Conservation (phyloP, 2,329 filamentous ascomycete species). For the Ceratocystis alfenasii region DNA sequence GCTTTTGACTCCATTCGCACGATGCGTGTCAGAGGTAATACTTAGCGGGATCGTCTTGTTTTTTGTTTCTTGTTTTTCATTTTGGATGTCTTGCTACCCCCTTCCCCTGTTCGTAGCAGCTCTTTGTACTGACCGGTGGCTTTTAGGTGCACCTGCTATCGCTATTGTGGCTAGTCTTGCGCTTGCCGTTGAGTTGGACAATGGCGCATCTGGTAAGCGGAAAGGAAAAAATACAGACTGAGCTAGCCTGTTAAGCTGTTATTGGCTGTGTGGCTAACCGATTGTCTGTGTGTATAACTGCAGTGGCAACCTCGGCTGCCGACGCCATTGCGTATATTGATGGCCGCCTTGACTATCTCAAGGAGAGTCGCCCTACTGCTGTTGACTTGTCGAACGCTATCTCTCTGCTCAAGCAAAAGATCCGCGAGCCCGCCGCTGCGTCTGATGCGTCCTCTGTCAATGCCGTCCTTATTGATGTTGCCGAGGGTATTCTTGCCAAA, state of each 20-base stretch:
- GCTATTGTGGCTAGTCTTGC: constrained; percentile 92
- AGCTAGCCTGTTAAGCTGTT: no score
- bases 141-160: constrained; percentile 66
- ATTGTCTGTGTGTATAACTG: constrained; percentile 29
- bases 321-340: constrained; percentile 62
- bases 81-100: neutral
- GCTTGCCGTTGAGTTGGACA: constrained; percentile 70
- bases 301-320: constrained; percentile 33
- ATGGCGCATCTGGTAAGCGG: constrained; percentile 37
- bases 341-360: constrained; percentile 70
- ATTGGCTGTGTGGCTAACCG: neutral
- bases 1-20: constrained; percentile 73
- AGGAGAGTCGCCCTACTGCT: constrained; percentile 81
- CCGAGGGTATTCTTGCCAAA: constrained; percentile 75
- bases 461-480: constrained; percentile 60
- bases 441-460: constrained; percentile 43
- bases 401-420: constrained; percentile 57
- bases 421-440: constrained; percentile 39
- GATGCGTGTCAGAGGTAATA: constrained; percentile 55
- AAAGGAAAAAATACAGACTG: neutral
- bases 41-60: neutral
- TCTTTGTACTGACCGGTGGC: neutral
- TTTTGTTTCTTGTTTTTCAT: neutral
- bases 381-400: constrained; percentile 91
- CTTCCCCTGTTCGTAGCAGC: neutral